Evolutionary conservation across 495 filamentous ascomycete genomes (phyloP).

Genomic region (Aspergillus sclerotiicarbonarius): DNA sequence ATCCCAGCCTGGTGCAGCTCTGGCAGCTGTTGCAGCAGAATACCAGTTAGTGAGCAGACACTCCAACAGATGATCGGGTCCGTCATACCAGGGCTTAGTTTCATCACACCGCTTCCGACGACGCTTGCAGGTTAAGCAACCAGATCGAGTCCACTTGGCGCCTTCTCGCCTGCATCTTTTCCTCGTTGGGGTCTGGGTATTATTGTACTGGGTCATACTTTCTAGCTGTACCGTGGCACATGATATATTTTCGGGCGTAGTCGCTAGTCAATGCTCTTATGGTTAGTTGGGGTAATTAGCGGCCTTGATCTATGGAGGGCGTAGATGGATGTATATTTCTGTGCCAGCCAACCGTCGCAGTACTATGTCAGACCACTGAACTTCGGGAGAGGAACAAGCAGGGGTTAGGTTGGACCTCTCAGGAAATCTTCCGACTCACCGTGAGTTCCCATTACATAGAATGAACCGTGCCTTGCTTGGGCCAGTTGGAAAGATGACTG

Average conservation of each 20-base stretch:
- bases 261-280: no score
- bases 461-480: neutral
- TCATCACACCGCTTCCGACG: slow-evolving; percentile 47
- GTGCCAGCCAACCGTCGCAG: neutral
- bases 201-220: no score
- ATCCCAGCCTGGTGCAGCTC: slow-evolving; percentile 39
- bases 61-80: neutral
- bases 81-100: slow-evolving; percentile 38
- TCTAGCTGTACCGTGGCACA: no score
- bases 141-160: slow-evolving; percentile 43
- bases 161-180: slow-evolving; percentile 33
- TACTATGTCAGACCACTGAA: neutral
- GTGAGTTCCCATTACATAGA: neutral
- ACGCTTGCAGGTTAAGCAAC: slow-evolving; percentile 45
- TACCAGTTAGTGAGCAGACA: neutral
- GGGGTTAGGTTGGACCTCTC: neutral
- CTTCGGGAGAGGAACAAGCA: neutral
- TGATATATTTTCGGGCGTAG: no score
- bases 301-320: neutral
- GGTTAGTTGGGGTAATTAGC: neutral
- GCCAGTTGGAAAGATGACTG: neutral
- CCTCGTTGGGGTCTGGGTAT: slow-evolving; percentile 15
- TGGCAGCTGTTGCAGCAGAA: slow-evolving; percentile 30
- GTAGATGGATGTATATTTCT: neutral
- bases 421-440: neutral